Conservation (phyloP, 169 alveolate species). For the Eimeria maxima region DNA sequence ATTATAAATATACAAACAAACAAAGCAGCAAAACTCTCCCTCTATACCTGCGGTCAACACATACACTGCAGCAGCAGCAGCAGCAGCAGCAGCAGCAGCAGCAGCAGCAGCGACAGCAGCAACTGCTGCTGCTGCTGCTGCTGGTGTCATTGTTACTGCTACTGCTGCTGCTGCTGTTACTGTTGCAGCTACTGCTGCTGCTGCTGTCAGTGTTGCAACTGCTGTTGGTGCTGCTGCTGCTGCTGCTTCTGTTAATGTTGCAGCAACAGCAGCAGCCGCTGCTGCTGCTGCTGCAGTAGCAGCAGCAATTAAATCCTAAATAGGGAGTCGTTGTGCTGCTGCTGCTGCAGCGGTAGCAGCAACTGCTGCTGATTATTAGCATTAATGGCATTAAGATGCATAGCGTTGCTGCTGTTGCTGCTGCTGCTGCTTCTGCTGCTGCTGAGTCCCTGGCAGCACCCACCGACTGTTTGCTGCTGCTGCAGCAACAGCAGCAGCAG, state of each 20-base stretch:
- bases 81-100: too few species aligned
- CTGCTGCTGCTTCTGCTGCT: slow-evolving; percentile 70
- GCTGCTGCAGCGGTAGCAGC: slow-evolving; percentile 58
- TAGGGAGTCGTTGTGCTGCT: neutral
- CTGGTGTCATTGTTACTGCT: too few species aligned
- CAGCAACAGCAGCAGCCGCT: neutral
- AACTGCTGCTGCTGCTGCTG: too few species aligned
- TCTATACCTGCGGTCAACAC: too few species aligned
- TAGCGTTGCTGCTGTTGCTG: slow-evolving; percentile 45
- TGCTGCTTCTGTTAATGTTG: neutral
- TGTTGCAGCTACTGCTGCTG: too few species aligned
- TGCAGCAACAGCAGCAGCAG: slow-evolving; percentile 26
- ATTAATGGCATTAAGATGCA: neutral
- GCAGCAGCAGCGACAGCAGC: too few species aligned
- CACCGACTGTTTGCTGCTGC: slow-evolving; percentile 28
- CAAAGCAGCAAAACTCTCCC: too few species aligned
- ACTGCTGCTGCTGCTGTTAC: too few species aligned
- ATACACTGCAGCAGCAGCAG: too few species aligned
- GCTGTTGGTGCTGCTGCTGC: too few species aligned
- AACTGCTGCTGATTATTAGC: slow-evolving; percentile 43
- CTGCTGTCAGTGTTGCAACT: too few species aligned
- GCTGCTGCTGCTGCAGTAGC: slow-evolving; percentile 42
- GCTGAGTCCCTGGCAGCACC: slow-evolving; percentile 39
- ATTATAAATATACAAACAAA: too few species aligned
- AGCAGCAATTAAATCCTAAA: neutral